Evolutionary conservation across 1,139 yeast genomes (phyloP).

Genomic region (Lipomyces yarrowii): DNA sequence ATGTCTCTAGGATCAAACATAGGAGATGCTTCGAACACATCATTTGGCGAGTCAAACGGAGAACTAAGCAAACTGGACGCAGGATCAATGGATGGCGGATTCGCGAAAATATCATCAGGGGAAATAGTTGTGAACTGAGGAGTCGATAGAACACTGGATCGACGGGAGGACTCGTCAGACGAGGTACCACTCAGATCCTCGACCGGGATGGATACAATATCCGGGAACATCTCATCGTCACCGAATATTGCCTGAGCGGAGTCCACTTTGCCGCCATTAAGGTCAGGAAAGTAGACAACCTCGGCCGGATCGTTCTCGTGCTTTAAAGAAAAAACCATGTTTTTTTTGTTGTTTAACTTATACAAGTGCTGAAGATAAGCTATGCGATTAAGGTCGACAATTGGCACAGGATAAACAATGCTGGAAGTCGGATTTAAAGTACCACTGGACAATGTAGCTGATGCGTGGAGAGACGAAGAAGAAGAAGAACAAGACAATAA

Average conservation of each 20-base stretch:
- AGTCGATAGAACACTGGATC: conserved; percentile 21
- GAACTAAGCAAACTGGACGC: conserved; percentile 17
- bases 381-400: not conserved
- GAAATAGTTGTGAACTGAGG: conserved; percentile 24
- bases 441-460: not conserved
- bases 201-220: conserved; percentile 20
- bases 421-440: not conserved
- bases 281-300: conserved; percentile 11
- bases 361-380: conserved; percentile 4
- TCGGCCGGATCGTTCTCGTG: conserved; percentile 14
- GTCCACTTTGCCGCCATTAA: conserved; percentile 13
- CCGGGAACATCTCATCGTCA: conserved; percentile 24
- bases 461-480: not conserved
- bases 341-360: not conserved
- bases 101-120: conserved; percentile 17
- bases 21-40: conserved; percentile 23
- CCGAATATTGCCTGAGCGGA: conserved; percentile 9
- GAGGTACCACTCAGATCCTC: conserved; percentile 8
- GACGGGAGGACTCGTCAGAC: conserved; percentile 20
- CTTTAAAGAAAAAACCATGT: conserved; percentile 19
- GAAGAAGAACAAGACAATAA: not conserved
- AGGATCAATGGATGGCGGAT: conserved; percentile 11
- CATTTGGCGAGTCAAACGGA: conserved; percentile 30
- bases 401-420: not conserved
- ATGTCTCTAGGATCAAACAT: conserved; percentile 18